Evolutionary conservation across 2,329 filamentous ascomycete species (phyloP), one percentile per base, ranked within the genome.

Genomic region (Diplodia mutila): DNA sequence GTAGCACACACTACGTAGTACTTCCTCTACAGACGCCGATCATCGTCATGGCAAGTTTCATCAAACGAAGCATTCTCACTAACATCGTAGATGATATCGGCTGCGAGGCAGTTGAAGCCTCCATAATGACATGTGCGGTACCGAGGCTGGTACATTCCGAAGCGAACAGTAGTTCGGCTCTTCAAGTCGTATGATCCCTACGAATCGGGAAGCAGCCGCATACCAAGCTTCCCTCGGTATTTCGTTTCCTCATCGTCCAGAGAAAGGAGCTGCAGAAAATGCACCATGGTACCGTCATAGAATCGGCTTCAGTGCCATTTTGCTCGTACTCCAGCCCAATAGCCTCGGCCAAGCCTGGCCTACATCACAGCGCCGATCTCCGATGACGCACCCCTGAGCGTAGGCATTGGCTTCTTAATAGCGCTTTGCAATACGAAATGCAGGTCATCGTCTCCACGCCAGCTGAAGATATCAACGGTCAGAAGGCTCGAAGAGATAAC

Each of bases 161-260:
- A 21, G n/a, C 54, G 8, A 29, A 21, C 14, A 42, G 21, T 46
- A 59, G 37, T 18, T 59, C 21, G 21, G 27, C 3, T 23, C 21
- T 27, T 42, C 21, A 18, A 59, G 34, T 61, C 55, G 55, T 61
- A 61, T 61, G 55, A 61, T 61, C 5, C 16, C 48, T 42, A 21
- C 55, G 14, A 23, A 61, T 61, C 8, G 18, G 55, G 37, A 21
- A 7, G 25, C 23, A 61, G 11, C 39, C 14, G 27, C 55, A 61
- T 48, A 48, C 21, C 25, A 61, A 48, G 27, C 21, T 42, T 37
- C 11, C 34, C 21, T n/a, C 18, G 54, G 14, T 27, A 42, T 21
- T 18, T 6, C 12, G 18, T 59, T 18, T 8, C 54, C 11, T 3
- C 34, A 37, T 37, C 34, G 34, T 2, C 11, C 11, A 37, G 18